Evolutionary conservation across 805 yeast genomes (phyloP).

Genomic region (Scheffersomyces coipomensis): DNA sequence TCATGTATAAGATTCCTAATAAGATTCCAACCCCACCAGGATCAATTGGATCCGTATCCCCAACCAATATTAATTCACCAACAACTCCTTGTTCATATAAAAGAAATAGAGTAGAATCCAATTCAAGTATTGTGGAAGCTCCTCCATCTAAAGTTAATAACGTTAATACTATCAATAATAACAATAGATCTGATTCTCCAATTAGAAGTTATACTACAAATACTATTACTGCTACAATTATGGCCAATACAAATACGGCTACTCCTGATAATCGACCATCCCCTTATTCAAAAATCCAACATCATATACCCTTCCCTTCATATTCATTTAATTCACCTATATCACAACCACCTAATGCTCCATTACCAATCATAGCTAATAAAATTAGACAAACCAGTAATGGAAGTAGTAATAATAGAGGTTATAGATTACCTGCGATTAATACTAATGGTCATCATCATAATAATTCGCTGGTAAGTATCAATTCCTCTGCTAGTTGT

Average conservation of each 20-base stretch:
- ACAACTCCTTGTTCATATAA: not conserved
- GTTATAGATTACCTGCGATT: not conserved
- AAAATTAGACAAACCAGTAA: not conserved
- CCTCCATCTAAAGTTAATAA: not conserved
- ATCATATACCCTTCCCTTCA: not conserved
- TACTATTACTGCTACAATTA: not conserved
- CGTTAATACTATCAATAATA: not conserved
- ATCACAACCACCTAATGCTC: not conserved
- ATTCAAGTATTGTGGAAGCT: not conserved
- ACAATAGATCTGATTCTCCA: not conserved
- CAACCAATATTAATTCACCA: slow-evolving; percentile 2
- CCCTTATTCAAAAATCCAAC: not conserved
- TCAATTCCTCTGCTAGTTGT: slow-evolving; percentile 16
- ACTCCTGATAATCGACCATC: not conserved
- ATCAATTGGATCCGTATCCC: not conserved
- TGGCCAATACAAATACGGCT: not conserved
- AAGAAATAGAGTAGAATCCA: not conserved
- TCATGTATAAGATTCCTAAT: slow-evolving; percentile 7
- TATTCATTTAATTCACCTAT: not conserved
- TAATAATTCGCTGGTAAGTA: slow-evolving; percentile 17
- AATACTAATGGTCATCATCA: not conserved
- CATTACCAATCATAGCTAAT: not conserved
- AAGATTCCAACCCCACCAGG: slow-evolving; percentile 6
- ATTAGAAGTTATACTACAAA: not conserved
- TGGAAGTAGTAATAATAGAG: not conserved